Evolutionary conservation across 2,329 filamentous ascomycete genomes (phyloP).

Genomic region (Aspergillus sp.): DNA sequence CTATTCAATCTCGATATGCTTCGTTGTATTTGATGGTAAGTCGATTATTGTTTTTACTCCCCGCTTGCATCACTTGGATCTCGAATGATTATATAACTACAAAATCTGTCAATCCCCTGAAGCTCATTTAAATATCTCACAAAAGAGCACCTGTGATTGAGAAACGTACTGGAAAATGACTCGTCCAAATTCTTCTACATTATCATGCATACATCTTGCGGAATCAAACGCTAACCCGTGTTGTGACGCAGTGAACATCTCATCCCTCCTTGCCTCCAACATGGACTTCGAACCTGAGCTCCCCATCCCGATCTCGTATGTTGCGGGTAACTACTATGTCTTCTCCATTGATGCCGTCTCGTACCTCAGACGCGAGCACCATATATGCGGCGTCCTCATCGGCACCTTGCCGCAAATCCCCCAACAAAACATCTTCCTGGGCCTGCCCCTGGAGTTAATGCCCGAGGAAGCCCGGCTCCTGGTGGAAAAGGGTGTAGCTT

Average conservation of each 20-base stretch:
- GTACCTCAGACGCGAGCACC: slow-evolving; percentile 73
- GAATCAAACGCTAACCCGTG: slow-evolving; percentile 22
- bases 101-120: slow-evolving; percentile 87
- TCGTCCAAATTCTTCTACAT: slow-evolving; percentile 7
- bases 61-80: not conserved
- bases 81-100: slow-evolving; percentile 64
- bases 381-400: slow-evolving; percentile 81
- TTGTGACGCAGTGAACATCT: not conserved
- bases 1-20: slow-evolving; percentile 7
- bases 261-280: slow-evolving; percentile 2
- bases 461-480: slow-evolving; percentile 84
- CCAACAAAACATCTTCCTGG: slow-evolving; percentile 91
- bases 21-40: slow-evolving; percentile 31
- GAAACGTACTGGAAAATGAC: slow-evolving; percentile 43
- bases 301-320: slow-evolving; percentile 75
- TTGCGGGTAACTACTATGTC: slow-evolving; percentile 79
- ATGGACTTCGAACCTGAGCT: slow-evolving; percentile 44
- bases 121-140: slow-evolving; percentile 42
- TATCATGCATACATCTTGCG: slow-evolving; percentile 4
- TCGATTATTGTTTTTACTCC: slow-evolving; percentile 1
- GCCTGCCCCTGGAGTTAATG: slow-evolving; percentile 83
- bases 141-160: slow-evolving; percentile 42
- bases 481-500: slow-evolving; percentile 72
- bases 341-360: slow-evolving; percentile 83
- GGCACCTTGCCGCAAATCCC: slow-evolving; percentile 89